phyloP scores from a whole-genome alignment of 1,139 yeast species.

The Kurtzmaniella quercitrusa region DNA sequence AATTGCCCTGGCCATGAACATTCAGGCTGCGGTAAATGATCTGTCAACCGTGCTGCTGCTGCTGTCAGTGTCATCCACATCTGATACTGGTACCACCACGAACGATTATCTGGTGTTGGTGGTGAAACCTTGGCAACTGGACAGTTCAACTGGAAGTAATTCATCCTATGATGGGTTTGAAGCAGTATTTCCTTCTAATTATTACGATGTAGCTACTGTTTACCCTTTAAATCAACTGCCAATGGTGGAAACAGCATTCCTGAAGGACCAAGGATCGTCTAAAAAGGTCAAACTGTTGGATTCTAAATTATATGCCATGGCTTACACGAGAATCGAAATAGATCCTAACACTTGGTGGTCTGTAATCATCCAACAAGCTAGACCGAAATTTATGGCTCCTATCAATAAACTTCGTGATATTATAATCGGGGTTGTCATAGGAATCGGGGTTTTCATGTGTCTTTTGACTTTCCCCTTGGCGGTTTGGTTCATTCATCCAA shows the following conservation, averaged over 20 bases:
- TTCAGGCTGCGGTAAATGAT: slow-evolving; percentile 48
- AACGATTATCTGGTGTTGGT: slow-evolving; percentile 32
- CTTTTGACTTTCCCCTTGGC: slow-evolving; percentile 77
- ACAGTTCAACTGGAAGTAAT: slow-evolving; percentile 4
- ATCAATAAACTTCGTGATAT: slow-evolving; percentile 59
- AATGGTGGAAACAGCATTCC: slow-evolving; percentile 39
- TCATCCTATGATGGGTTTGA: slow-evolving; percentile 27
- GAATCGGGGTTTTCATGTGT: slow-evolving; percentile 72
- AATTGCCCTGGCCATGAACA: slow-evolving; percentile 52
- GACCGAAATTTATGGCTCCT: slow-evolving; percentile 58
- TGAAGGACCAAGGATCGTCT: slow-evolving; percentile 44
- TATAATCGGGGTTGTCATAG: slow-evolving; percentile 74
- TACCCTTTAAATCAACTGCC: slow-evolving; percentile 28
- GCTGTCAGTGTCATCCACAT: not conserved
- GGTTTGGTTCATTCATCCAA: slow-evolving; percentile 81
- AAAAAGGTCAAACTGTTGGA: slow-evolving; percentile 39
- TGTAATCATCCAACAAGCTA: slow-evolving; percentile 66
- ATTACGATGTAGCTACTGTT: slow-evolving; percentile 18
- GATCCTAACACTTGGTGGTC: slow-evolving; percentile 60
- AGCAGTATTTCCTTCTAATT: slow-evolving; percentile 27
- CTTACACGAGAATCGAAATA: slow-evolving; percentile 57
- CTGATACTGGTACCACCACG: slow-evolving; percentile 2
- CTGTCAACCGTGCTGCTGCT: slow-evolving; percentile 26
- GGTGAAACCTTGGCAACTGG: slow-evolving; percentile 26
- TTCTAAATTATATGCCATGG: slow-evolving; percentile 57